A percentile compares a stretch with the other conserved stretches of the same genome.
Conservation (phyloP, 306 rosid species). For the Prunus davidiana region DNA sequence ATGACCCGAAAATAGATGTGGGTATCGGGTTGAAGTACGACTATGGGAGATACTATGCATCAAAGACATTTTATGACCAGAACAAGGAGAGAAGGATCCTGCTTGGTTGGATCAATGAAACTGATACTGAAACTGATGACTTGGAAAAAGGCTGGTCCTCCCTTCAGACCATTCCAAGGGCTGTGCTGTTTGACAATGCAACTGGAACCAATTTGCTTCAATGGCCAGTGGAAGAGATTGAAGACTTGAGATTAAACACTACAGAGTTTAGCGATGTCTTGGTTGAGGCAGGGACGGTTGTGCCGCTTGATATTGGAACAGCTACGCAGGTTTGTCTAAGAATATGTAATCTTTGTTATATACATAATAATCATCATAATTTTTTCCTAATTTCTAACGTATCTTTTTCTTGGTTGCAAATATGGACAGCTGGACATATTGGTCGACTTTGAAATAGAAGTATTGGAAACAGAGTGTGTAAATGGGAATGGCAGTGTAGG, state of each 20-base stretch:
- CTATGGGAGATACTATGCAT: conserved; percentile 83
- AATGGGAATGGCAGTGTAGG: conserved; percentile 27
- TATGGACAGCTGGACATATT: conserved; percentile 60
- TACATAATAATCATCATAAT: neutral
- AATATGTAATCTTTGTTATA: neutral
- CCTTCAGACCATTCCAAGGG: conserved; percentile 79
- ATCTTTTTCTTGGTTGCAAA: neutral
- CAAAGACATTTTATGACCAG: conserved; percentile 79
- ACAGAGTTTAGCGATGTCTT: conserved; percentile 42
- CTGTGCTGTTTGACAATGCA: conserved; percentile 60
- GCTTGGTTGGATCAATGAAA: conserved; percentile 83
- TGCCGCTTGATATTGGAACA: conserved; percentile 51
- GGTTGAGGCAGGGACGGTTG: conserved; percentile 59
- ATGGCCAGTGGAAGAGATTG: conserved; percentile 89
- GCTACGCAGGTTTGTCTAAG: conserved; percentile 64
- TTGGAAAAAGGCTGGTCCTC: conserved; percentile 82
- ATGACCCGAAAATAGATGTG: conserved; percentile 72
- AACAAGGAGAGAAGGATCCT: conserved; percentile 54
- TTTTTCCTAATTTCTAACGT: neutral
- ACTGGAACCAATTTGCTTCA: conserved; percentile 59
- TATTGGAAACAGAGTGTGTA: conserved; percentile 13
- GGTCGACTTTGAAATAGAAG: conserved; percentile 64
- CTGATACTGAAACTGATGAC: conserved; percentile 58
- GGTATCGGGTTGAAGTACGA: conserved; percentile 73
- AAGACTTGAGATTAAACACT: conserved; percentile 55